Conservation (phyloP, 1,139 yeast species). For the Casaregolazyma lundiana region DNA sequence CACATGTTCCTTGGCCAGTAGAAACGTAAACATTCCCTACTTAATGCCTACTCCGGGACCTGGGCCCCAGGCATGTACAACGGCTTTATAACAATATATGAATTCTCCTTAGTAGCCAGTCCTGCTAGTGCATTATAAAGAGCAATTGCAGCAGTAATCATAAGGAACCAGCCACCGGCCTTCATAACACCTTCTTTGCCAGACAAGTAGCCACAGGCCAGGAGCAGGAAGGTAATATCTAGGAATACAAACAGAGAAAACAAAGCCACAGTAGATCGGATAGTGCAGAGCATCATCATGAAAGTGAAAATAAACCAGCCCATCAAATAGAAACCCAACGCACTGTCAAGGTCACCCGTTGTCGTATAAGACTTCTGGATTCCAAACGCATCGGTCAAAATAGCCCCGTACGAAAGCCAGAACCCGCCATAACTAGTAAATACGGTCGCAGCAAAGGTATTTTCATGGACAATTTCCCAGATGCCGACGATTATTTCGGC, state of each 20-base stretch:
- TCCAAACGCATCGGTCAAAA: conserved; percentile 69
- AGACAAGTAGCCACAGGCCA: conserved; percentile 56
- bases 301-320: conserved; percentile 82
- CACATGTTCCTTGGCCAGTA: too few relatives aligned
- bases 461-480: conserved; percentile 67
- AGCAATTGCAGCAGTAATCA: conserved; percentile 73
- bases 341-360: conserved; percentile 44
- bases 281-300: conserved; percentile 59
- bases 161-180: conserved; percentile 79
- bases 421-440: conserved; percentile 69
- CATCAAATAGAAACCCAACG: conserved; percentile 67
- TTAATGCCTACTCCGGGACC: conserved; percentile 5
- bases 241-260: conserved; percentile 62
- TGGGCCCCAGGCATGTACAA: conserved; percentile 34
- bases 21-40: background rate
- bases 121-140: conserved; percentile 96
- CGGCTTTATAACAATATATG: conserved; percentile 57
- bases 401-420: conserved; percentile 78
- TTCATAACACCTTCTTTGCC: conserved; percentile 41
- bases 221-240: conserved; percentile 60
- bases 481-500: conserved; percentile 71
- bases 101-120: conserved; percentile 65
- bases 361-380: conserved; percentile 51
- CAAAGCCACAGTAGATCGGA: conserved; percentile 77
- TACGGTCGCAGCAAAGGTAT: conserved; percentile 89